phyloP scores from a whole-genome alignment of 108 stramenopile genomes.

The Cyclotella baltica region DNA sequence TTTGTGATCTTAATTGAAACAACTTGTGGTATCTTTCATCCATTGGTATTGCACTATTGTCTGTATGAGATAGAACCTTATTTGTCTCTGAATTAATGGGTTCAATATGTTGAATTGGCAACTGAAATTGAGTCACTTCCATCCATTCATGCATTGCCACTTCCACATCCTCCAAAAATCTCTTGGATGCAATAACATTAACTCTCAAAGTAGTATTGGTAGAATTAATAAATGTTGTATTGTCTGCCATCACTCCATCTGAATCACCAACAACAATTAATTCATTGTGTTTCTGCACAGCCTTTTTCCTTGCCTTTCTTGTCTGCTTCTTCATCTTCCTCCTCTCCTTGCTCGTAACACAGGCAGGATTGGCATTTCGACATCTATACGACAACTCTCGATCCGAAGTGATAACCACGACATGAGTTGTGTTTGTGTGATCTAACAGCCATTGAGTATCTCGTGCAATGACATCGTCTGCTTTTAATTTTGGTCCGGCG shows the following conservation, averaged over 20 bases:
- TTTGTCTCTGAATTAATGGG: background rate
- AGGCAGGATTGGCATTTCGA: conserved; percentile 26
- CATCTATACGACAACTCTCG: conserved; percentile 49
- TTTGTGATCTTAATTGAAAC: conserved; percentile 24
- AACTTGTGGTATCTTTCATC: conserved; percentile 20
- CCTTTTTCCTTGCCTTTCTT: background rate
- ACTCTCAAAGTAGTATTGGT: conserved; percentile 21
- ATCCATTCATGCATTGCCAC: conserved; percentile 34
- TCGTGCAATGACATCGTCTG: conserved; percentile 75
- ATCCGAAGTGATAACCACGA: conserved; percentile 77
- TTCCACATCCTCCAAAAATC: conserved; percentile 47
- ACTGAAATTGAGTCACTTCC: conserved; percentile 2
- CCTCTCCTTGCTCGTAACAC: background rate
- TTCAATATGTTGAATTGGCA: background rate
- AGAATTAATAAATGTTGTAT: background rate
- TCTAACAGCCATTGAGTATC: conserved; percentile 43
- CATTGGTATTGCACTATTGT: background rate
- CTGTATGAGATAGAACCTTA: background rate
- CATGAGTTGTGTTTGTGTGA: conserved; percentile 14
- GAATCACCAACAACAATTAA: background rate
- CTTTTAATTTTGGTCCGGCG: conserved; percentile 65
- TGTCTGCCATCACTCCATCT: background rate
- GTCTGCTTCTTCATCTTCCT: conserved; percentile 17
- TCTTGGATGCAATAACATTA: conserved; percentile 33
- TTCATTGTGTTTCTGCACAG: background rate